Percentiles rank a stretch among this genome's conserved stretches.
Conservation (phyloP, 2,329 filamentous ascomycete species). For the Drechslerella dactyloides region DNA sequence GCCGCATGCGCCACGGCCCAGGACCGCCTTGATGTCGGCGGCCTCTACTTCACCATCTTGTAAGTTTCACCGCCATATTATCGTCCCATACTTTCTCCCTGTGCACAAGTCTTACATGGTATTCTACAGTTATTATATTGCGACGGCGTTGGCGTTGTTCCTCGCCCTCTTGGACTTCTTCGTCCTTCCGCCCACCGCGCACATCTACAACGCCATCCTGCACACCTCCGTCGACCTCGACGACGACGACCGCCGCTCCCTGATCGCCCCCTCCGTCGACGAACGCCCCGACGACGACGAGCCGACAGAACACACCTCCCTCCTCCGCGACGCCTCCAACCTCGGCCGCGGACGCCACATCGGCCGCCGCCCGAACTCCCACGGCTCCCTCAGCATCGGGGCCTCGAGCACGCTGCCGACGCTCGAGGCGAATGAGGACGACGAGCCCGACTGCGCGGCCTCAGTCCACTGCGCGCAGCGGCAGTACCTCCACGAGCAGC, state of each 20-base stretch:
- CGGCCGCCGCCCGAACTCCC: constrained; percentile 40
- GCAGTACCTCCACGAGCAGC: constrained; percentile 74
- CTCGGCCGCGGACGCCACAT: constrained; percentile 42
- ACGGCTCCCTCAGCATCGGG: constrained; percentile 46
- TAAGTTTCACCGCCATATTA: constrained; percentile 54
- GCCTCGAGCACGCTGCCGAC: constrained; percentile 32
- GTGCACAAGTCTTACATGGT: constrained; percentile 6
- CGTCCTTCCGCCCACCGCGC: constrained; percentile 62
- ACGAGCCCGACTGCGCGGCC: constrained; percentile 52
- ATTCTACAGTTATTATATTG: constrained; percentile 31
- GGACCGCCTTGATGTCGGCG: constrained; percentile 73
- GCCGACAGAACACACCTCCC: constrained; percentile 51
- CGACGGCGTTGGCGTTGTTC: constrained; percentile 64
- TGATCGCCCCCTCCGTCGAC: constrained; percentile 60
- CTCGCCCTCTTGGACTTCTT: constrained; percentile 83
- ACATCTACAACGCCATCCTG: constrained; percentile 42
- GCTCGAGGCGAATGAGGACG: constrained; percentile 53
- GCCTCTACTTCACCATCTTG: constrained; percentile 72
- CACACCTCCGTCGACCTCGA: constrained; percentile 60
- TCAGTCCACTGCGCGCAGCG: constrained; percentile 21
- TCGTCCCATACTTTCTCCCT: constrained; percentile 67
- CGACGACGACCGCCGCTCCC: constrained; percentile 56
- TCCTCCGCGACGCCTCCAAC: constrained; percentile 51
- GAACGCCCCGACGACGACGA: constrained; percentile 54
- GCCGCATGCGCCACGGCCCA: constrained; percentile 77